A percentile compares a stretch with the other conserved stretches of the same genome.
These are phyloP conservation scores for Shiraia sp. DNA, from an alignment of 2,329 filamentous ascomycete genomes.

Conservation along the genomic window DNA sequence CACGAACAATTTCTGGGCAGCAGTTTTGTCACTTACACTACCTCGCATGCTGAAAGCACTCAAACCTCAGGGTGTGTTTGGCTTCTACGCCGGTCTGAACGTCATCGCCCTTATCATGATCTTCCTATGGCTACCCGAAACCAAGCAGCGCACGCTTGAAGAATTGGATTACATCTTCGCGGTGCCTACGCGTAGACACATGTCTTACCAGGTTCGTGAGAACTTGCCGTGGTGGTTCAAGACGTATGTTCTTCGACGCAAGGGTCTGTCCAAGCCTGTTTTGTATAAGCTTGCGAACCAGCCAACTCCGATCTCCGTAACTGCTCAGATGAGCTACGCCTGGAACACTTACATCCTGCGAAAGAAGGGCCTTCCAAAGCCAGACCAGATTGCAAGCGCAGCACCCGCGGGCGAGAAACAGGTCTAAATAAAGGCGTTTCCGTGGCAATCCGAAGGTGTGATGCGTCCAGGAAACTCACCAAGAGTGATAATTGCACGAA, in stretches of 20 bases:
- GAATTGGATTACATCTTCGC: conserved; percentile 57
- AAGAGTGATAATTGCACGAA: too few relatives aligned
- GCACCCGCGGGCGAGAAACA: conserved; percentile 22
- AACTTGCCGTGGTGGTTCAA: conserved; percentile 53
- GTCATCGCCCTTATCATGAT: conserved; percentile 65
- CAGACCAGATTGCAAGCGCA: conserved; percentile 15
- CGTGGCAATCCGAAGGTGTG: too few relatives aligned
- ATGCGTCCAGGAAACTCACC: too few relatives aligned
- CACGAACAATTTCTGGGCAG: conserved; percentile 63
- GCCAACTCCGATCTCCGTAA: conserved; percentile 17
- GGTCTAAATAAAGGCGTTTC: conserved; percentile 5
- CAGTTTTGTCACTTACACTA: conserved; percentile 66
- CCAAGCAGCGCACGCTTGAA: conserved; percentile 54
- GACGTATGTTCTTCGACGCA: conserved; percentile 47
- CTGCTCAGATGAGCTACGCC: conserved; percentile 22
- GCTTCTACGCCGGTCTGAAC: conserved; percentile 66
- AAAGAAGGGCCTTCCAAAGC: conserved; percentile 20
- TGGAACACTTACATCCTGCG: conserved; percentile 23
- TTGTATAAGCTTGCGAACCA: conserved; percentile 45
- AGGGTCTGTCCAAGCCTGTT: conserved; percentile 40
- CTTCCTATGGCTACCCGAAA: conserved; percentile 60
- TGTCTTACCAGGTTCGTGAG: conserved; percentile 35
- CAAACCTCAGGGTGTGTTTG: conserved; percentile 59
- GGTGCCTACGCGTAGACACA: conserved; percentile 47
- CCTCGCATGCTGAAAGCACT: conserved; percentile 60